Conservation (phyloP, 768 basidiomycete species). For the Trametes maxima region DNA sequence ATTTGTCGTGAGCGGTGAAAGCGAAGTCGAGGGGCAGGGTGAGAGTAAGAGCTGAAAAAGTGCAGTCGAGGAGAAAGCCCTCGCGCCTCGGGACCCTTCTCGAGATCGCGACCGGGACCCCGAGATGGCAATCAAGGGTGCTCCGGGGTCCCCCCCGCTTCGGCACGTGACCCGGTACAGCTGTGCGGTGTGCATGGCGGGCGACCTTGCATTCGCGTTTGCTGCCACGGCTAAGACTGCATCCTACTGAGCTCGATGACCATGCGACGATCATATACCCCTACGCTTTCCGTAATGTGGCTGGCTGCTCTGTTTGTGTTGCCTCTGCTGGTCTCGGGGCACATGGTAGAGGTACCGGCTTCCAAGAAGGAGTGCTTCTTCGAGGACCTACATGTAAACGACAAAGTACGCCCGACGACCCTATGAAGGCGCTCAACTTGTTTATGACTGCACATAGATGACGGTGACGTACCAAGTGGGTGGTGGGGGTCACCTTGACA, state of each 20-base stretch:
- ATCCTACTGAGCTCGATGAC: constrained; percentile 15
- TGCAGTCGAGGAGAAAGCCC: constrained; percentile 17
- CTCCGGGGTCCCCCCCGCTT: constrained; percentile 11
- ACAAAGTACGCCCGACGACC: constrained; percentile 63
- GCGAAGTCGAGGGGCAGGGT: constrained; percentile 1
- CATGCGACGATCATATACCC: constrained; percentile 43
- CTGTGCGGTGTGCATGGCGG: neutral
- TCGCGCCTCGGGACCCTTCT: constrained; percentile 19
- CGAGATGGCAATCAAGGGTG: constrained; percentile 26
- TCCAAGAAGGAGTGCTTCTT: constrained; percentile 94
- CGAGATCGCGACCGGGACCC: constrained; percentile 24
- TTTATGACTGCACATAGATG: constrained; percentile 61
- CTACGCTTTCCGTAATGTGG: constrained; percentile 45
- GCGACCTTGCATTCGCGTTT: neutral
- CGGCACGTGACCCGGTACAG: constrained; percentile 17
- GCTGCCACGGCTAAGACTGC: neutral
- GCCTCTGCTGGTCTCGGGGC: constrained; percentile 49
- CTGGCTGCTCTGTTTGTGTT: constrained; percentile 40
- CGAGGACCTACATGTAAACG: constrained; percentile 88
- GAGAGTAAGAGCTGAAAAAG: constrained; percentile 23
- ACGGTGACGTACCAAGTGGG: constrained; percentile 99
- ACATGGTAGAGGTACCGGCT: constrained; percentile 75
- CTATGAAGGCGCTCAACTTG: neutral
- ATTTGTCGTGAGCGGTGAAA: constrained; percentile 14
- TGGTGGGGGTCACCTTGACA: constrained; percentile 94